phyloP scores from a whole-genome alignment of 805 yeast genomes.

The Suhomyces sp. region DNA sequence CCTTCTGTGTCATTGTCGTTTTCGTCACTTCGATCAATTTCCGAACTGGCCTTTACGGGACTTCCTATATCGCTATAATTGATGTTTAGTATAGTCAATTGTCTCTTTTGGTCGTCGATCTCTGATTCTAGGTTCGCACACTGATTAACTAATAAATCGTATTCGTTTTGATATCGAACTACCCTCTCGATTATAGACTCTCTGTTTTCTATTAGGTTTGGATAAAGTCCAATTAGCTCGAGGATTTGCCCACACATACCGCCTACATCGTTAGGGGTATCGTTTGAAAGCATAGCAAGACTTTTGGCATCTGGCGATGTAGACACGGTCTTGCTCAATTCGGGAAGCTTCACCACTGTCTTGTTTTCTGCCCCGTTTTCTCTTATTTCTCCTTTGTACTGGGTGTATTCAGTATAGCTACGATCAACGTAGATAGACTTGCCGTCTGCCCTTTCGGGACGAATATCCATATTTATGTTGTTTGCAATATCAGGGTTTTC shows the following conservation, averaged over 20 bases:
- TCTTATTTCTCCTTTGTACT: slow-evolving; percentile 12
- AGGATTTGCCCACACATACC: slow-evolving; percentile 40
- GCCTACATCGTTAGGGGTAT: neutral
- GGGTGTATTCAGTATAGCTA: slow-evolving; percentile 23
- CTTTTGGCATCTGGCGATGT: neutral
- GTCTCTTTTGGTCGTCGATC: slow-evolving; percentile 42
- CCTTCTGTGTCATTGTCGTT: slow-evolving; percentile 5
- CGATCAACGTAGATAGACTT: slow-evolving; percentile 31
- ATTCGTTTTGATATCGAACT: slow-evolving; percentile 39
- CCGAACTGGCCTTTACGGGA: slow-evolving; percentile 9
- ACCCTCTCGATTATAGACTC: slow-evolving; percentile 23
- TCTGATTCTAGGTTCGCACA: slow-evolving; percentile 41
- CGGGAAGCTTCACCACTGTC: slow-evolving; percentile 29
- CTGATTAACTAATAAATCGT: slow-evolving; percentile 33
- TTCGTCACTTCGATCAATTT: slow-evolving; percentile 8
- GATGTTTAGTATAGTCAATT: slow-evolving; percentile 35
- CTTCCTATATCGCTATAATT: slow-evolving; percentile 18
- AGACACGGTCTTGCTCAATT: neutral
- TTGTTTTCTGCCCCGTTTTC: slow-evolving; percentile 19
- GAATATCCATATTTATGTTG: slow-evolving; percentile 16
- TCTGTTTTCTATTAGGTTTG: slow-evolving; percentile 23
- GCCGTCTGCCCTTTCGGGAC: slow-evolving; percentile 51
- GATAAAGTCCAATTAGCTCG: slow-evolving; percentile 26
- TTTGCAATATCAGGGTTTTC: neutral
- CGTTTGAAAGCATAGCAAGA: neutral